Evolutionary conservation across 805 yeast species (phyloP), one percentile per base, ranked within the genome.

Genomic region (Saccharomyces kudriavzevii): DNA sequence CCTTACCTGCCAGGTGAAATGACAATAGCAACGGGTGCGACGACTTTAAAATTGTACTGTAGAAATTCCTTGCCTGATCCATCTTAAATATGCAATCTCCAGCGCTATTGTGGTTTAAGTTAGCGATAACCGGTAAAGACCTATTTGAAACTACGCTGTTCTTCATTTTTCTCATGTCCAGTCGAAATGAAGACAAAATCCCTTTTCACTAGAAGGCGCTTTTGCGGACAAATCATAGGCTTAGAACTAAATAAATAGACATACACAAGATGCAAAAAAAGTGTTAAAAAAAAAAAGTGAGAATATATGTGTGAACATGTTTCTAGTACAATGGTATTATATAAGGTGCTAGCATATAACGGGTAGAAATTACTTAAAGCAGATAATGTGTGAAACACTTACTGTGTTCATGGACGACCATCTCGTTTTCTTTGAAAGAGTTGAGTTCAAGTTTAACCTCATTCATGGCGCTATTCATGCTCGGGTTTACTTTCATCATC

Each of bases 361-460:
- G 29, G 29, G 10, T 8, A 11, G 6, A 4, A 8, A 4, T 27
- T 27, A 35, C 4, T 35, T 51, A 63, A 22, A 55, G 48, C 64
- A 84, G 85, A 65, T 78, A 83, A 62, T 87, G 92, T 6, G 92
- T 35, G 24, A 35, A 35, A 8, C 43, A 35, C 22, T 74, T 77
- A 40, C 88, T 82, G 40, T 73, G 70, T 53, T 79, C 83, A 65
- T 87, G 89, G 35, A 87, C 86, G 40, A 73, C 67, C 95, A 87
- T 87, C 53, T 80, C 85, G 52, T 71, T 72, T 56, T 79, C 76
- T 64, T 87, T 87, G 70, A 71, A 85, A 26, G 74, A 71, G 62
- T 87, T 87, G 60, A 87, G 67, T 63, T 87, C 92, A 43, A 72
- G 69, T 65, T 87, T 81, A 58, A 87, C 82, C 50, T 59, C 55